Base-by-base conservation (phyloP, 495 filamentous ascomycete genomes). In the Aspergillus mulundensis region DNA sequence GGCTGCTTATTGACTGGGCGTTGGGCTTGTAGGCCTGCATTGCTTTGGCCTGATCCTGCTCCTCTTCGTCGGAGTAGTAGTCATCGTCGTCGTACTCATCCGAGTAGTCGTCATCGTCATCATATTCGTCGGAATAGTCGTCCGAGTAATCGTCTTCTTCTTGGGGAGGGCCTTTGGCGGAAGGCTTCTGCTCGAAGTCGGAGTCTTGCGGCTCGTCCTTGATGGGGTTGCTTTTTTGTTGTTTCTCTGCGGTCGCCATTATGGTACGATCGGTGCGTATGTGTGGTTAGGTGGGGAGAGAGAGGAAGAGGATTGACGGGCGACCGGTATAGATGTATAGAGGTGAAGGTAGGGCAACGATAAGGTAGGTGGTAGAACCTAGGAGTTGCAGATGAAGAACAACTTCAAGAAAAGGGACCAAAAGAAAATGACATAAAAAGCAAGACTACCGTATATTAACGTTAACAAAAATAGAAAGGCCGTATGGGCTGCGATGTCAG, bases 51-150 rank as follows among this genome's bases (percentile, higher is more conserved):
- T 25, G 8, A 39, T 39, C 58, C 23, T 61, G 51, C 11, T 53
- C 42, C 1, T 56, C 50, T 20, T 68, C 65, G 24, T 70, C 63
- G 21, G 64, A 61, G 41, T 60, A 61, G 48, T 66, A 60, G 16
- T 66, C 56, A 36, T 65, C 66, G 56, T 75, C 72, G 42, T 60
- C 62, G 18, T 77, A 73, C 42, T 75, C 68, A 20, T 77, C 76
- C 46, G 77, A 80, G 34, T 57, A 57, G 24, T 50, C 69, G 41
- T 76, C 77, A 54, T 75, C 71, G 30, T 83, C 76, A n/a, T 60
- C 62, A 16, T 78, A 73, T 40, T 75, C 68, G 20, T 77, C 76
- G 46, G 77, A 80, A 21, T 57, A 57, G 46, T 50, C 69, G 43
- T 76, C 77, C 32, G 32, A 36, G 55, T 75, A 71, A 24, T 83